Conservation (phyloP, 2,329 filamentous ascomycete species). For the Colletotrichum aenigma region DNA sequence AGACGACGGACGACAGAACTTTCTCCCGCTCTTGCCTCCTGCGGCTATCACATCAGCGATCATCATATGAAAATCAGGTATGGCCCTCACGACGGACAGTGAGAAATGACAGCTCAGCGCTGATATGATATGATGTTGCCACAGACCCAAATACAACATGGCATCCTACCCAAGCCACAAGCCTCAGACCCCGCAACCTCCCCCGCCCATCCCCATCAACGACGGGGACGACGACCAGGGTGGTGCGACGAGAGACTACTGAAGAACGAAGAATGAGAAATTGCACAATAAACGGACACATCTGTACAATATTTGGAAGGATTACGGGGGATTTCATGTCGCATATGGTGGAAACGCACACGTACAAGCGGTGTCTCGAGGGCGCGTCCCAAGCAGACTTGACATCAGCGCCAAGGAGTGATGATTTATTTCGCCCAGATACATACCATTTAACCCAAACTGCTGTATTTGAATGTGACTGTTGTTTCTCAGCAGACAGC, state of each 20-base stretch:
- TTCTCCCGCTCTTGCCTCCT: background rate
- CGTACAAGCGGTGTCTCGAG: background rate
- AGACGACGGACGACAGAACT: background rate
- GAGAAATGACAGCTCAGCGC: background rate
- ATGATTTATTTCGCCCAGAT: background rate
- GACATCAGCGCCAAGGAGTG: background rate
- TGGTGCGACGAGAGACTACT: constrained; percentile 20
- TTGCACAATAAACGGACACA: background rate
- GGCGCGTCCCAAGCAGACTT: background rate
- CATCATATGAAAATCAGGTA: background rate
- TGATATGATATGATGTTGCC: background rate
- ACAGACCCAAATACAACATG: background rate
- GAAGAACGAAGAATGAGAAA: background rate
- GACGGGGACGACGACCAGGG: constrained; percentile 19
- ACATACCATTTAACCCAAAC: background rate
- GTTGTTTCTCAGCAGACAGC: background rate
- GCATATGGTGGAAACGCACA: background rate
- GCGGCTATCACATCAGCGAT: background rate
- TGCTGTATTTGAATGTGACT: background rate
- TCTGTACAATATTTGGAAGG: background rate
- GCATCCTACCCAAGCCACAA: constrained; percentile 20
- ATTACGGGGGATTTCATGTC: background rate
- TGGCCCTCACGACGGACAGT: too few relatives aligned
- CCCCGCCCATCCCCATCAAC: constrained; percentile 21
- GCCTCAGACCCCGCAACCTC: constrained; percentile 22